Evolutionary conservation across 2,329 filamentous ascomycete genomes (phyloP).

Genomic region (Nemania sp.): DNA sequence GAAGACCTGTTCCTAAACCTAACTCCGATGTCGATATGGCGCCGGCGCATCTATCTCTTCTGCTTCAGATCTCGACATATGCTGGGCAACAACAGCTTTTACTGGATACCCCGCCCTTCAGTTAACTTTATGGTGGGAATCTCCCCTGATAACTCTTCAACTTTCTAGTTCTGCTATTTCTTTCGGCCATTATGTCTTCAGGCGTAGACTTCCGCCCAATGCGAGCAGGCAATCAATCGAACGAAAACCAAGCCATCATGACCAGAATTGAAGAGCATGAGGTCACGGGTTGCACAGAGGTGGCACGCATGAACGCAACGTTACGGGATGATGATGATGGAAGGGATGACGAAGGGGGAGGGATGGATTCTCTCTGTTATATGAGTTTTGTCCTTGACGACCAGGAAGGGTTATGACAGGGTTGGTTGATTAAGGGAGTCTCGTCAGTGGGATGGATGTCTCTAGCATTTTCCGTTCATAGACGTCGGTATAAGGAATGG

Average conservation of each 20-base stretch:
- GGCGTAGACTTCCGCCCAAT: constrained; percentile 30
- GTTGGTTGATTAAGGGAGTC: constrained; percentile 30
- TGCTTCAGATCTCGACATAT: constrained; percentile 32
- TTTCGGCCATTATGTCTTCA: constrained; percentile 21
- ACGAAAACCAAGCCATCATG: constrained; percentile 17
- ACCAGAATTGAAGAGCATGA: constrained; percentile 14
- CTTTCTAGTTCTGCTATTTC: constrained; percentile 28
- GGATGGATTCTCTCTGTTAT: constrained; percentile 28
- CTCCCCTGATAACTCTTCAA: constrained; percentile 23
- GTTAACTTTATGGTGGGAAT: constrained; percentile 31
- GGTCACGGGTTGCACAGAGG: constrained; percentile 16
- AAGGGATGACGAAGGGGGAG: constrained; percentile 25
- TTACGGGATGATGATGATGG: constrained; percentile 31
- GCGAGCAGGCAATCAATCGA: constrained; percentile 25
- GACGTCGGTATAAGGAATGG: constrained; percentile 46
- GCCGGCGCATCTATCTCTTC: constrained; percentile 23
- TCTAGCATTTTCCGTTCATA: constrained; percentile 42
- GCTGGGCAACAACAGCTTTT: constrained; percentile 29
- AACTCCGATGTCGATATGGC: constrained; percentile 32
- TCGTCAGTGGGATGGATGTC: constrained; percentile 28
- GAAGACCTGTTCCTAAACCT: constrained; percentile 36
- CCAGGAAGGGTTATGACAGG: constrained; percentile 25
- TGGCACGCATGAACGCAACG: constrained; percentile 26
- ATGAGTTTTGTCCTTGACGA: constrained; percentile 28
- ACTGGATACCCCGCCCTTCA: constrained; percentile 37